Evolutionary conservation across 345 rosid species (phyloP), one percentile per base, ranked within the genome.

Genomic region (Dipteronia dyeriana): DNA sequence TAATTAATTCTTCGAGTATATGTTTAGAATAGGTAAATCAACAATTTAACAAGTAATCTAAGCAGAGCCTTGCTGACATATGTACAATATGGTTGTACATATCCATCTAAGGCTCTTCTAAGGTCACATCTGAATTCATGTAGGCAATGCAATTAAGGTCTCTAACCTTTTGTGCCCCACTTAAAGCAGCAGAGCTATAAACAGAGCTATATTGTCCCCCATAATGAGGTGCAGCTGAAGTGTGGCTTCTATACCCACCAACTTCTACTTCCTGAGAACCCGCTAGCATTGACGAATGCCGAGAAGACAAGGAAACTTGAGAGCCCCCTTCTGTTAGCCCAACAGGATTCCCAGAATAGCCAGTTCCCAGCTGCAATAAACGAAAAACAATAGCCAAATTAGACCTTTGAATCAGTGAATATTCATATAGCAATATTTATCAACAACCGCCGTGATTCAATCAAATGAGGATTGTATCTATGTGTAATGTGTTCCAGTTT

Each of bases 171-270:
- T 89, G 97, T 81, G 90, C 77, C 73, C 86, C 90, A 51, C 86
- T 86, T 69, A 91, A 79, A 68, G 91, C 65, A 75, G 82, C 60
- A 60, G 97, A 82, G 25, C 91, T 90, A 84, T 94, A 96, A 54
- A 88, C 69, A 68, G 97, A 84, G 53, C 87, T 85, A 76, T 94
- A 91, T 23, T 86, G 94, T 5, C 91, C 90, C 54, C 94, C 95
- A 31, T 90, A 96, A 82, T 89, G 96, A 76, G 88, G 83, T 14
- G 88, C 83, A 45, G 91, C 75, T 9, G 94, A 84, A 41, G 87
- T 47, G 78, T 86, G 91, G 62, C 89, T 68, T 84, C 97, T 87
- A 74, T 90, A 94, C 4, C 89, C 94, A 75, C 87, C 87, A 60
- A 80, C 83, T 64, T 92, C 99, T 31, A 82, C 85, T 74, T 92